phyloP scores from a whole-genome alignment of 2,329 filamentous ascomycete species.

The Cercospora brassicicola region DNA sequence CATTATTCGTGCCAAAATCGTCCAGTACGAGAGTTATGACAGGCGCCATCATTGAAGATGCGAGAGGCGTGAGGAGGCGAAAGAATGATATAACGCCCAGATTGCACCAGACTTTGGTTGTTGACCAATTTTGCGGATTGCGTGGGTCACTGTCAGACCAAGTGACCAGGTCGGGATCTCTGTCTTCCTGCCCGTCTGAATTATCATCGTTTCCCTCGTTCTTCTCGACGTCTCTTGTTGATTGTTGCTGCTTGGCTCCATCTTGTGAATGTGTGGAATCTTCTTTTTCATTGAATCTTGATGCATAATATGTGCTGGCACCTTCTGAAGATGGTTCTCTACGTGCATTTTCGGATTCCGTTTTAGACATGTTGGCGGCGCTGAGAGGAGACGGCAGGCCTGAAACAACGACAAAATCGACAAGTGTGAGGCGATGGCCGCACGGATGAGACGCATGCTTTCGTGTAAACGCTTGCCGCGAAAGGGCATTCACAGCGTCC shows the following conservation, averaged over 20 bases:
- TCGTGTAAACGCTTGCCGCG: not conserved
- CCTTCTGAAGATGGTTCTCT: not conserved
- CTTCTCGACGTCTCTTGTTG: not conserved
- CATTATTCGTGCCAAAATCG: constrained; percentile 58
- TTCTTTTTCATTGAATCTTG: not conserved
- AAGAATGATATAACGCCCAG: not conserved
- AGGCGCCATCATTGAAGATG: constrained; percentile 64
- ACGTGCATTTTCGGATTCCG: not conserved
- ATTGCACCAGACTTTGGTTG: constrained; percentile 42
- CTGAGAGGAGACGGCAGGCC: not conserved
- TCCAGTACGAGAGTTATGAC: constrained; percentile 61
- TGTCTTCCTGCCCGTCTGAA: not conserved
- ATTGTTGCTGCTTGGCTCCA: not conserved
- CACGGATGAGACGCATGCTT: not conserved
- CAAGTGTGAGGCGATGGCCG: not conserved
- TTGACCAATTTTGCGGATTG: constrained; percentile 62
- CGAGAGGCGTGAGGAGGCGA: constrained; percentile 52
- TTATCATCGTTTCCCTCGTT: not conserved
- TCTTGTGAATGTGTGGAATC: not conserved
- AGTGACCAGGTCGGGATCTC: not conserved
- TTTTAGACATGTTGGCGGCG: not conserved
- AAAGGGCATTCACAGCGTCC: not conserved
- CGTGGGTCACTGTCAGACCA: constrained; percentile 43
- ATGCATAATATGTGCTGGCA: not conserved
- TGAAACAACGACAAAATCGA: not conserved